These are phyloP conservation scores for Boletus barrowsii DNA, from an alignment of 768 basidiomycete species.

Conservation along the genomic window DNA sequence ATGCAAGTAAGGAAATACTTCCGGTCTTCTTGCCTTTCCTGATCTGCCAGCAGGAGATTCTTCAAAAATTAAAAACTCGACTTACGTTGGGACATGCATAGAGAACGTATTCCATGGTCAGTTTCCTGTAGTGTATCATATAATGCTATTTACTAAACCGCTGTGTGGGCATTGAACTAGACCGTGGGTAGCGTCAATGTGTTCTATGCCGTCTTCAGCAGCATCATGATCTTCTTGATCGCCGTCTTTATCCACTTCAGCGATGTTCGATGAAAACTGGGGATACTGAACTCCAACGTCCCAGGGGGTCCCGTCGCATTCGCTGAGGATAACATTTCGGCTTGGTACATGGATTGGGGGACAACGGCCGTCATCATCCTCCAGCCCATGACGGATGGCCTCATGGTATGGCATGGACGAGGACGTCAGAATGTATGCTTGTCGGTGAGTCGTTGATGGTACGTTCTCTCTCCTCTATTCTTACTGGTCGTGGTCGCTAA, in stretches of 20 bases:
- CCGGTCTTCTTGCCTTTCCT: no score
- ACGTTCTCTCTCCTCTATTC: neutral
- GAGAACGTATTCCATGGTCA: constrained; percentile 24
- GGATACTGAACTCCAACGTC: constrained; percentile 31
- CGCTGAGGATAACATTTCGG: constrained; percentile 20
- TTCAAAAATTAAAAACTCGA: no score
- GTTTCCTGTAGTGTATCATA: neutral
- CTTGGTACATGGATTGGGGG: constrained; percentile 29
- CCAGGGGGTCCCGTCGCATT: constrained; percentile 36
- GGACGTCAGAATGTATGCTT: neutral
- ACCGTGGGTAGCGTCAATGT: constrained; percentile 7
- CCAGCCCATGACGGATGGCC: constrained; percentile 35
- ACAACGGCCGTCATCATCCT: constrained; percentile 25
- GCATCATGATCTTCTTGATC: constrained; percentile 23
- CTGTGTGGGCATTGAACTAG: constrained; percentile 19
- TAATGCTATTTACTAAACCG: neutral
- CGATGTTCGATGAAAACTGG: constrained; percentile 31
- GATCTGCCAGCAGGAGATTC: no score
- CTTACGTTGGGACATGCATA: constrained; percentile 18
- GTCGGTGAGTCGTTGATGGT: constrained; percentile 28
- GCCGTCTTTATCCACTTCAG: constrained; percentile 26
- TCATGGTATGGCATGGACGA: constrained; percentile 12
- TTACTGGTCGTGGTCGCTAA: no score
- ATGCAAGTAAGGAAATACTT: no score
- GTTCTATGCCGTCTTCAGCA: constrained; percentile 25